Percentiles rank a stretch among this genome's conserved stretches.
phyloP scores from a whole-genome alignment of 371 early-diverging fungal genomes.

The Pancytospora philotis region DNA sequence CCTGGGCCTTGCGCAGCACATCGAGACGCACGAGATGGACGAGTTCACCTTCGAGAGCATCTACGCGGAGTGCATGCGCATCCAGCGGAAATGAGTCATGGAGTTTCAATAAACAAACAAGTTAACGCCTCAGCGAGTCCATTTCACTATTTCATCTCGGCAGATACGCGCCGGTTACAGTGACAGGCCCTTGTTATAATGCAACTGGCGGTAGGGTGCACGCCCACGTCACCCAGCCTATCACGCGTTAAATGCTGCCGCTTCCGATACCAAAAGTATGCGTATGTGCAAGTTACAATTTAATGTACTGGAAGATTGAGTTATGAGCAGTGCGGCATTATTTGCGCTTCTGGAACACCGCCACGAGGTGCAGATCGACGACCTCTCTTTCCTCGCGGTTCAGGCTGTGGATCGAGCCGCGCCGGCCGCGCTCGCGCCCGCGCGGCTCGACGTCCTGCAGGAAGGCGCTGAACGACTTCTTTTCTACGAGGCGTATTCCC shows the following conservation, averaged over 20 bases:
- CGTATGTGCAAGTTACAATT: no score
- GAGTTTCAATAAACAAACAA: no score
- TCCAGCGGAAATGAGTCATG: not conserved
- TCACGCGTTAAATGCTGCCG: no score
- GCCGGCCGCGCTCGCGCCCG: constrained; percentile 30
- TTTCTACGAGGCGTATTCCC: constrained; percentile 32
- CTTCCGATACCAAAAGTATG: no score
- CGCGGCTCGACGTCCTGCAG: constrained; percentile 24
- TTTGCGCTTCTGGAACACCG: constrained; percentile 48
- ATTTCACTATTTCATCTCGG: no score
- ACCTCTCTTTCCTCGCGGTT: constrained; percentile 49
- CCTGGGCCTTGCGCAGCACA: not conserved
- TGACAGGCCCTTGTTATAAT: no score
- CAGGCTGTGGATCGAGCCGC: constrained; percentile 31
- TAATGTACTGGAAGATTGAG: no score
- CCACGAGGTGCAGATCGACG: constrained; percentile 51
- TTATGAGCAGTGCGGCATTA: no score
- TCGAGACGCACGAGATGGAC: not conserved
- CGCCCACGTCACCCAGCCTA: no score
- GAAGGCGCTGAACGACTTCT: constrained; percentile 46
- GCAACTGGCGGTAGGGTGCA: no score
- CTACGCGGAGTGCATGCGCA: not conserved
- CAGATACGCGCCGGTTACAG: no score
- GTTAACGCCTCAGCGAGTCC: no score
- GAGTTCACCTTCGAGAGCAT: not conserved